Conservation (phyloP, 768 basidiomycete species). For the Panus rudis region DNA sequence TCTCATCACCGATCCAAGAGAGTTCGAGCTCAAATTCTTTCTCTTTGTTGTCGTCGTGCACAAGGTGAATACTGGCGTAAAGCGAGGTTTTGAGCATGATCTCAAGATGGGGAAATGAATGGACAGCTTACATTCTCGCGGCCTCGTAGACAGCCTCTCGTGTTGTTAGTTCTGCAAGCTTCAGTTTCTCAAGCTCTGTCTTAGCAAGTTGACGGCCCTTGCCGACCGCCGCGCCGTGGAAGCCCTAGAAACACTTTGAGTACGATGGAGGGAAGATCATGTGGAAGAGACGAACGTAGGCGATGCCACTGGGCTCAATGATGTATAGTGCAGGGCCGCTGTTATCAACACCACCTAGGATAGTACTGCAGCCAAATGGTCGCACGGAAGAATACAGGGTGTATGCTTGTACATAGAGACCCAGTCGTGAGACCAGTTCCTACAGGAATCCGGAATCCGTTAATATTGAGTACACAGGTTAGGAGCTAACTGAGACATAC, state of each 20-base stretch:
- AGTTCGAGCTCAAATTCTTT: slow-evolving; percentile 98
- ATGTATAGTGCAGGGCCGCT: slow-evolving; percentile 81
- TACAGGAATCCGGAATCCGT: slow-evolving; percentile 17
- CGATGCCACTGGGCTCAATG: slow-evolving; percentile 92
- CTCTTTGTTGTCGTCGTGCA: slow-evolving; percentile 97
- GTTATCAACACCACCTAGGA: slow-evolving; percentile 86
- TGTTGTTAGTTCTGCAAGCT: slow-evolving; percentile 70
- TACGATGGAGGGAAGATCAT: background rate
- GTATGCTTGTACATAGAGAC: slow-evolving; percentile 89
- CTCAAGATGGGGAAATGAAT: slow-evolving; percentile 5
- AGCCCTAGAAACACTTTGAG: slow-evolving; percentile 51
- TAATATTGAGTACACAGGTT: background rate
- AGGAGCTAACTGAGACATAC: slow-evolving; percentile 31
- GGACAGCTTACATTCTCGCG: slow-evolving; percentile 77
- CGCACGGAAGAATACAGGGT: slow-evolving; percentile 97
- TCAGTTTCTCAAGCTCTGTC: slow-evolving; percentile 96
- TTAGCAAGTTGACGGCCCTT: slow-evolving; percentile 98
- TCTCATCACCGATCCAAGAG: slow-evolving; percentile 91
- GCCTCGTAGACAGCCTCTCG: slow-evolving; percentile 89
- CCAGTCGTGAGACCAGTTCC: slow-evolving; percentile 70
- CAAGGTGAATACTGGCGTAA: slow-evolving; percentile 77
- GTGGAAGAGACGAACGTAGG: slow-evolving; percentile 50
- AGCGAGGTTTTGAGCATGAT: slow-evolving; percentile 1
- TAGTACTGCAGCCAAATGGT: slow-evolving; percentile 92
- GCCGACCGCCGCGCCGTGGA: slow-evolving; percentile 93